Evolutionary conservation across 208 protist species (phyloP), one percentile per base, ranked within the genome.

Genomic region (Leishmania tropica): DNA sequence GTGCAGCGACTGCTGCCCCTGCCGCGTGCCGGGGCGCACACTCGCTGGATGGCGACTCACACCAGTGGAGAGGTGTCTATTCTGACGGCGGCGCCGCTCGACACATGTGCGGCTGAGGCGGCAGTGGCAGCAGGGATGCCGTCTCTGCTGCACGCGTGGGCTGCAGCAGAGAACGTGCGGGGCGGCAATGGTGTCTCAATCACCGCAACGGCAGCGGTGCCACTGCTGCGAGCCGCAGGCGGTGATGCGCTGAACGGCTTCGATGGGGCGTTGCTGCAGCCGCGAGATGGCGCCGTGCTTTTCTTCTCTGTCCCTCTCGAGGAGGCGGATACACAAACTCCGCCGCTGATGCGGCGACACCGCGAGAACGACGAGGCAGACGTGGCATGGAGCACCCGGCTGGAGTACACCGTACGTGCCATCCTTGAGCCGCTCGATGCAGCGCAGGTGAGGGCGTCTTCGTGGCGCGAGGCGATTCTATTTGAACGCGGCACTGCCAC

Each of bases 1-100:
- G 78, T 86, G 56, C 83, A 77, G 67, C 73, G 77, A 3, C 75
- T 86, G 31, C 53, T 80, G 51, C 28, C 78, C 42, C 83, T 86
- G 42, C 83, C 83, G 6, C 58, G 37, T 45, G 78, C 78, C 8
- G 83, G 68, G 6, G 35, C 17, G 54, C 47, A 79, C 54, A 62
- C 67, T 37, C 83, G 83, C 13, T 86, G 83, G 83, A 79, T 86
- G 78, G 78, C 78, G 6, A 62, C 74, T 51, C 83, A 86, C 83
- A 77, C 74, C 62, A 76, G 56, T 75, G 83, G 83, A 11, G 83
- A 76, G 58, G 83, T 83, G 42, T 86, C 83, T n/a, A 79, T 86
- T 19, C 53, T 86, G 28, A 79, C 74, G 3, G 47, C 78, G 4
- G 78, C 72, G 51, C 54, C 70, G 71, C 31, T 10, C 17, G 35